phyloP scores from a whole-genome alignment of 2,329 filamentous ascomycete species.

The Calonectria honghensis region DNA sequence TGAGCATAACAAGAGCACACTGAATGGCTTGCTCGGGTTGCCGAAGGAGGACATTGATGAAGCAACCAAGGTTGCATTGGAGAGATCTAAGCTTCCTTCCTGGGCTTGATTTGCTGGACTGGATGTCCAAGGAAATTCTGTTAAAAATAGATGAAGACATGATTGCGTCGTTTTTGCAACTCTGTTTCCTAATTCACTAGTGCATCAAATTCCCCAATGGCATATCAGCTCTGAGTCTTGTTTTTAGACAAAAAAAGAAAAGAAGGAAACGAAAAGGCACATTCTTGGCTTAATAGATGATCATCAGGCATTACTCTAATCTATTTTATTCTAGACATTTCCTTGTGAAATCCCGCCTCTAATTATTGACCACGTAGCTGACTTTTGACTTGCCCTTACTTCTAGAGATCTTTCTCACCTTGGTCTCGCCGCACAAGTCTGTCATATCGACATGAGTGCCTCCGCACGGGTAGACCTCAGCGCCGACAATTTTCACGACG shows the following conservation, averaged over 20 bases:
- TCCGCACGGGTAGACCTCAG: conserved; percentile 83
- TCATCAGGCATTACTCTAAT: not conserved
- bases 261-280: too few relatives aligned
- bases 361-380: conserved; percentile 49
- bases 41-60: conserved; percentile 76
- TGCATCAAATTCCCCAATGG: too few relatives aligned
- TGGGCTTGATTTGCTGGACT: not conserved
- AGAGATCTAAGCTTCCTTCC: conserved; percentile 13
- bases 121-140: not conserved
- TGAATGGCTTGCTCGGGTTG: conserved; percentile 76
- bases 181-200: not conserved
- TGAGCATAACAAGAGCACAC: conserved; percentile 68
- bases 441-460: conserved; percentile 82
- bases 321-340: not conserved
- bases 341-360: not conserved
- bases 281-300: not conserved
- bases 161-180: not conserved
- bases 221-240: too few relatives aligned
- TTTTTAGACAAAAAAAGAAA: too few relatives aligned
- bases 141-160: not conserved
- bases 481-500: conserved; percentile 81
- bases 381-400: conserved; percentile 52
- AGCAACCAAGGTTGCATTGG: conserved; percentile 44
- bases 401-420: conserved; percentile 77
- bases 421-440: conserved; percentile 74